phyloP scores from a whole-genome alignment of 441 rosid species.

The Kokia cookei region DNA sequence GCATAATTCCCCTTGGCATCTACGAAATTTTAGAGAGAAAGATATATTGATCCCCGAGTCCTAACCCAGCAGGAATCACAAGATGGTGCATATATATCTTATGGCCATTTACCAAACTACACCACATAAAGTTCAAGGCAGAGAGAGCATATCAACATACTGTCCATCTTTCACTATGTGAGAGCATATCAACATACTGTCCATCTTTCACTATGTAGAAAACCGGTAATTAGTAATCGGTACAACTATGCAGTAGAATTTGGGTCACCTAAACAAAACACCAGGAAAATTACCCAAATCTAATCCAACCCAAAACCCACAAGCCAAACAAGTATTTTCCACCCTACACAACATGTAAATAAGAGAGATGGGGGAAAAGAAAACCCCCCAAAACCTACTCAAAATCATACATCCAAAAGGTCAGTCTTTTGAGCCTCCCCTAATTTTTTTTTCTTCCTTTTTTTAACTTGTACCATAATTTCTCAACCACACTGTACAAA shows the following conservation, averaged over 20 bases:
- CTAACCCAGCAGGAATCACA: background rate
- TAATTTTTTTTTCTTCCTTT: background rate
- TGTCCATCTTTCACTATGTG: conserved; percentile 13
- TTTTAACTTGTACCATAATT: conserved; percentile 11
- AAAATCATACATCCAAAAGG: conserved; percentile 28
- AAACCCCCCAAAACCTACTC: conserved; percentile 15
- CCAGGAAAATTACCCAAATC: conserved; percentile 23
- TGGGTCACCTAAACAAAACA: conserved; percentile 30
- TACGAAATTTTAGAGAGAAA: background rate
- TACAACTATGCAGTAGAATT: conserved; percentile 6
- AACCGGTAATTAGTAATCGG: conserved; percentile 14
- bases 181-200: background rate
- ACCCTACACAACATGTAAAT: conserved; percentile 10
- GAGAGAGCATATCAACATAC: background rate
- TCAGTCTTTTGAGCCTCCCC: conserved; percentile 28
- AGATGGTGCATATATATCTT: background rate
- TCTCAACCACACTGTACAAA: conserved; percentile 54
- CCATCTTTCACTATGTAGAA: conserved; percentile 16
- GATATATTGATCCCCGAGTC: background rate
- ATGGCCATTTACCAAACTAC: background rate
- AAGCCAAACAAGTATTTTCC: conserved; percentile 11
- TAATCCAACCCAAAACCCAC: conserved; percentile 21
- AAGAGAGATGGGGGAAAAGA: background rate
- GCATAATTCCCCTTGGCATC: conserved; percentile 1
- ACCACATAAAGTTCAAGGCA: background rate